Conservation (phyloP, 371 early-diverging fungal species). For the Apophysomyces trapeziformis region DNA sequence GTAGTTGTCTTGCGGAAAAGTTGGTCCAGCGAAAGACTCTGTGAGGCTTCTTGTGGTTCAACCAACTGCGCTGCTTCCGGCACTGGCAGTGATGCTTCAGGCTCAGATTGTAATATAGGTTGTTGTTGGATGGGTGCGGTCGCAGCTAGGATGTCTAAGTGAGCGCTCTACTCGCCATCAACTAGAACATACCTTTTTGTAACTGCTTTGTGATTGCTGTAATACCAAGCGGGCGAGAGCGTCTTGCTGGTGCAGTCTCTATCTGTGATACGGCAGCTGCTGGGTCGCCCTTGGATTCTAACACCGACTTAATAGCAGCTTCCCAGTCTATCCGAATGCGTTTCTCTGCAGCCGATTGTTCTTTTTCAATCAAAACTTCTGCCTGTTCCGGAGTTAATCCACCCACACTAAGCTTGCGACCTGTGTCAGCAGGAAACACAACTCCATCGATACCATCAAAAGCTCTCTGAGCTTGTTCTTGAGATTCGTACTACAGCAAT, state of each 20-base stretch:
- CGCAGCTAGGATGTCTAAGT: constrained; percentile 15
- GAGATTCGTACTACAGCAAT: constrained; percentile 55
- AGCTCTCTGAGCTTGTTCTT: constrained; percentile 58
- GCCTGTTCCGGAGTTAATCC: constrained; percentile 62
- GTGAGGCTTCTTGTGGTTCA: constrained; percentile 1
- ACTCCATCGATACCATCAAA: constrained; percentile 57
- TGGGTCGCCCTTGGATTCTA: not conserved
- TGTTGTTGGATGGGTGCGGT: constrained; percentile 16
- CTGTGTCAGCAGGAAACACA: constrained; percentile 72
- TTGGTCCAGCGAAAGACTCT: constrained; percentile 42
- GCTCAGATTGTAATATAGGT: not conserved
- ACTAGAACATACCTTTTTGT: constrained; percentile 36
- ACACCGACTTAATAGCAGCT: constrained; percentile 23
- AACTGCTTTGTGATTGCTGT: constrained; percentile 46
- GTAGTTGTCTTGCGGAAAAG: constrained; percentile 58
- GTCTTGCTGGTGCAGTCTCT: constrained; percentile 14
- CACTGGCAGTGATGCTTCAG: not conserved
- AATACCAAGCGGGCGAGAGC: constrained; percentile 36
- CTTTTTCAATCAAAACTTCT: constrained; percentile 59
- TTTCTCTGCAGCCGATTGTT: constrained; percentile 60
- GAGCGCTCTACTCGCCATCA: not conserved
- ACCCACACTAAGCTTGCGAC: constrained; percentile 60
- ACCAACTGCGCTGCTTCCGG: not conserved
- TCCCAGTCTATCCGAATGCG: constrained; percentile 50
- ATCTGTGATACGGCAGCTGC: not conserved